Evolutionary conservation across 768 basidiomycete species (phyloP).

Genomic region (Polyporus arcularius): DNA sequence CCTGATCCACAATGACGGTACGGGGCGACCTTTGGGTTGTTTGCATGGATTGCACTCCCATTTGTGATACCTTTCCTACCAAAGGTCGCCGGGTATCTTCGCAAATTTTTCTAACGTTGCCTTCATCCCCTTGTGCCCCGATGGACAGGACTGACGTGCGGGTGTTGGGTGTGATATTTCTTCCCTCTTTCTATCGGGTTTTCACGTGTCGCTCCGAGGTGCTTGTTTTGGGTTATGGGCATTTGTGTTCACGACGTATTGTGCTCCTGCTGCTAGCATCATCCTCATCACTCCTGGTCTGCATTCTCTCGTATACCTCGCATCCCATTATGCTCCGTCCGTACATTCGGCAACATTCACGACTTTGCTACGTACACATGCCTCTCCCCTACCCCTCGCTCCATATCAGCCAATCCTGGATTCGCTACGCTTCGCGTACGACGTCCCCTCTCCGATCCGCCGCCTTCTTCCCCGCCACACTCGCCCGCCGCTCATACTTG

Average conservation of each 20-base stretch:
- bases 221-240: not conserved
- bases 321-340: slow-evolving; percentile 12
- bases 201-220: not conserved
- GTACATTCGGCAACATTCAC: slow-evolving; percentile 19
- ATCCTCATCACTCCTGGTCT: slow-evolving; percentile 7
- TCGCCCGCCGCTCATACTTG: slow-evolving; percentile 10
- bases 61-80: slow-evolving; percentile 43
- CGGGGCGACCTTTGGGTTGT: slow-evolving; percentile 50
- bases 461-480: slow-evolving; percentile 1
- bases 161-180: not conserved
- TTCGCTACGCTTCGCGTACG: not conserved
- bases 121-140: not conserved
- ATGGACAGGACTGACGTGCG: not conserved
- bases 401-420: not conserved
- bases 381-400: not conserved
- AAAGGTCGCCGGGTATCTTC: slow-evolving; percentile 51
- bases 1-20: slow-evolving; percentile 42
- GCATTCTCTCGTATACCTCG: slow-evolving; percentile 19
- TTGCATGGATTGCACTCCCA: slow-evolving; percentile 44
- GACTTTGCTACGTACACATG: slow-evolving; percentile 11
- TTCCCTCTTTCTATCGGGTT: not conserved
- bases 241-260: slow-evolving; percentile 12
- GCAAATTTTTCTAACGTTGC: slow-evolving; percentile 39
- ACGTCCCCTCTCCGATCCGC: not conserved
- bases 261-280: slow-evolving; percentile 2